phyloP scores from a whole-genome alignment of 148 eudicot genomes.

The Linanthus parryae region DNA sequence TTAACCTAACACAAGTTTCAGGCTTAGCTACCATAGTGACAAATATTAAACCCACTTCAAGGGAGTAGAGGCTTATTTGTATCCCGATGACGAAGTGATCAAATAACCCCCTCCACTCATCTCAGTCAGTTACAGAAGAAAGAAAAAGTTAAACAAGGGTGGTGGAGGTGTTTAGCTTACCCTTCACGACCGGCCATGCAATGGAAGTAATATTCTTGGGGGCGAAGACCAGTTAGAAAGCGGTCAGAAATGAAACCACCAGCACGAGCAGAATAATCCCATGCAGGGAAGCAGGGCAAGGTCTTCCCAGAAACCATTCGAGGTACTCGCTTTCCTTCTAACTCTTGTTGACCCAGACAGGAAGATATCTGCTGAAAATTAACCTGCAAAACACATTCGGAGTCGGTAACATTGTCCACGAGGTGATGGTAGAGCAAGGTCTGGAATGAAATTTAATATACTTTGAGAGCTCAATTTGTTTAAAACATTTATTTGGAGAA shows the following conservation, averaged over 20 bases:
- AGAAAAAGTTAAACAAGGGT: too few species aligned
- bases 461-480: too few species aligned
- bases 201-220: conserved; percentile 93
- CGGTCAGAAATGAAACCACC: conserved; percentile 98
- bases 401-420: not conserved
- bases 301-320: conserved; percentile 99
- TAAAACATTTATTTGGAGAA: too few species aligned
- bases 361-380: conserved; percentile 98
- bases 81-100: too few species aligned
- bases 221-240: conserved; percentile 88
- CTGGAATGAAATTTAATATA: too few species aligned
- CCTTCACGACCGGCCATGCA: conserved; percentile 99
- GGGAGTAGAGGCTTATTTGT: too few species aligned
- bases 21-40: too few species aligned
- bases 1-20: too few species aligned
- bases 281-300: conserved; percentile 80
- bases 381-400: conserved; percentile 36
- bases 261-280: conserved; percentile 90
- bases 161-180: too few species aligned
- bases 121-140: too few species aligned
- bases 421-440: not conserved
- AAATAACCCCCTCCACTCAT: too few species aligned
- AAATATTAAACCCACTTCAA: too few species aligned
- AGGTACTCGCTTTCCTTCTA: conserved; percentile 98
- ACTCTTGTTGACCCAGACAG: conserved; percentile 91